These are phyloP conservation scores for Boletus vermiculosoides DNA, from an alignment of 768 basidiomycete genomes.

Conservation along the genomic window DNA sequence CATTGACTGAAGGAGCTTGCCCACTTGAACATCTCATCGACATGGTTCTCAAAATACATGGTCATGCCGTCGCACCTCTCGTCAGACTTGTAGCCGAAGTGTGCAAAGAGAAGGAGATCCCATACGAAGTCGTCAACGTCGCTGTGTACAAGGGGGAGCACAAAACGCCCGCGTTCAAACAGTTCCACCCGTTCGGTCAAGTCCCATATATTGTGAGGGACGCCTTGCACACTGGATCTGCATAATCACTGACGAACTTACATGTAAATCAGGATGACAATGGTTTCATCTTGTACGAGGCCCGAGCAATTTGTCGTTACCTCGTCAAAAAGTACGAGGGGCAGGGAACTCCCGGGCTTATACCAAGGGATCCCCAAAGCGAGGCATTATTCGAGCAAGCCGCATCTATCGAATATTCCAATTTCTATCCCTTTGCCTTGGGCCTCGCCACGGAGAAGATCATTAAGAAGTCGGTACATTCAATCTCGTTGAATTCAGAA, in stretches of 20 bases:
- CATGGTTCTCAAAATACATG: constrained; percentile 49
- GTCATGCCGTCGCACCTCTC: constrained; percentile 36
- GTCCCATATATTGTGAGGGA: constrained; percentile 33
- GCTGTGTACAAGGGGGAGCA: constrained; percentile 36
- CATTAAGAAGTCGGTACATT: constrained; percentile 46
- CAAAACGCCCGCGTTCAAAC: constrained; percentile 26
- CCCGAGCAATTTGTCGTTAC: constrained; percentile 33
- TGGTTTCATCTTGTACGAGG: constrained; percentile 31
- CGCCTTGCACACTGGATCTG: not conserved
- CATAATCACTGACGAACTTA: not conserved
- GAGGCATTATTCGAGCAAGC: constrained; percentile 25
- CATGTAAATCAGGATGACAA: constrained; percentile 25
- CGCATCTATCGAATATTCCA: constrained; percentile 19
- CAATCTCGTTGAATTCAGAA: not conserved
- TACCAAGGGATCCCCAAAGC: constrained; percentile 13
- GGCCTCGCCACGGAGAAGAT: constrained; percentile 47
- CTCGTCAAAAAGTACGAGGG: constrained; percentile 27
- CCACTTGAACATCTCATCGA: not conserved
- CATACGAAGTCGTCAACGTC: constrained; percentile 38
- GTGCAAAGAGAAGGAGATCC: constrained; percentile 39
- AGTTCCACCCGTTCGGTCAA: constrained; percentile 40
- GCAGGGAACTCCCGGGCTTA: constrained; percentile 22
- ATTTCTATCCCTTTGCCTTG: constrained; percentile 52
- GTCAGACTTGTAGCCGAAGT: constrained; percentile 41
- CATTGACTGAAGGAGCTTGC: not conserved